Evolutionary conservation across 345 rosid genomes (phyloP).

Genomic region (Trapa bicornis): DNA sequence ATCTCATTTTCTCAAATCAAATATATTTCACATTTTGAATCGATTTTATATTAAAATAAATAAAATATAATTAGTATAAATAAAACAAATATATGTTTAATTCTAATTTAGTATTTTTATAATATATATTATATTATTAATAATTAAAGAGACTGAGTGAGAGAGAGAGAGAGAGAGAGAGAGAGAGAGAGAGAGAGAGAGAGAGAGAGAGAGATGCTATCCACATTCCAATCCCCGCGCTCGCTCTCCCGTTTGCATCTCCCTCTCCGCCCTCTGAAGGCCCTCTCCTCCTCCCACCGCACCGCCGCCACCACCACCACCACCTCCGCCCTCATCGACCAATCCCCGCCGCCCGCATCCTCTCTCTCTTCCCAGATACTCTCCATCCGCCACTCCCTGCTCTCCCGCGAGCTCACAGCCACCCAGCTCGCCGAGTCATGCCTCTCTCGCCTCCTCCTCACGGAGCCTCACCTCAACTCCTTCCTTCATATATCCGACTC

Average conservation of each 20-base stretch:
- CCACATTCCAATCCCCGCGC: slow-evolving; percentile 26
- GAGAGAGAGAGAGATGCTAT: slow-evolving; percentile 26
- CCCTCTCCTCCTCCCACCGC: slow-evolving; percentile 7
- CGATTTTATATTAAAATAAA: too few species aligned
- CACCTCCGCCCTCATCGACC: slow-evolving; percentile 15
- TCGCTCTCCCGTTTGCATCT: slow-evolving; percentile 26
- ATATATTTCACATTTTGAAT: too few species aligned
- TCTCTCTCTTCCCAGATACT: slow-evolving; percentile 51
- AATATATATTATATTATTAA: too few species aligned
- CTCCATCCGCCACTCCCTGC: slow-evolving; percentile 58
- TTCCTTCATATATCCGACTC: slow-evolving; percentile 63
- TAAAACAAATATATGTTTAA: too few species aligned
- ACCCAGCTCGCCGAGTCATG: slow-evolving; percentile 58
- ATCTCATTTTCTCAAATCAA: too few species aligned
- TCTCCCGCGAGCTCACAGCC: slow-evolving; percentile 51
- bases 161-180: slow-evolving; percentile 9
- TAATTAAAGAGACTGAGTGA: too few species aligned
- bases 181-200: slow-evolving; percentile 14
- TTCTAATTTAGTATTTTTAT: too few species aligned
- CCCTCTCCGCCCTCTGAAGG: slow-evolving; percentile 16
- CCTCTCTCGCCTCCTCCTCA: slow-evolving; percentile 48
- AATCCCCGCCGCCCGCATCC: slow-evolving; percentile 13
- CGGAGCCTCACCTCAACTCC: slow-evolving; percentile 66
- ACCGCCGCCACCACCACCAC: slow-evolving; percentile 14
- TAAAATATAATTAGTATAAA: too few species aligned